Evolutionary conservation across 352 stramenopile species (phyloP).

Genomic region (Phytopythium mirpurense): DNA sequence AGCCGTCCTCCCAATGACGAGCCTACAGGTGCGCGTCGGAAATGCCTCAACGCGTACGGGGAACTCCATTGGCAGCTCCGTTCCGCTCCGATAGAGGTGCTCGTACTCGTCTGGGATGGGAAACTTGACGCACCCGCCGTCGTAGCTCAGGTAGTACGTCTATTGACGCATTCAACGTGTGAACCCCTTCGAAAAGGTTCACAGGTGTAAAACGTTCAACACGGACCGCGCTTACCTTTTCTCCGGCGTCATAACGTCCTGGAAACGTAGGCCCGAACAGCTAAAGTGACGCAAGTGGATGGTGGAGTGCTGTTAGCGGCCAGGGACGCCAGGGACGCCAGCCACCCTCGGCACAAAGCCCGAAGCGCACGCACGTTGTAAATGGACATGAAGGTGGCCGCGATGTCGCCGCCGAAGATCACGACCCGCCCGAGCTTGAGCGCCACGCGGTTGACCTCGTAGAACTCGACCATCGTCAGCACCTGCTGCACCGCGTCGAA

Average conservation of each 20-base stretch:
- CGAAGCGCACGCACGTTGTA: constrained; percentile 58
- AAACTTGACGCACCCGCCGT: constrained; percentile 69
- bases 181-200: not conserved
- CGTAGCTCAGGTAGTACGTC: constrained; percentile 72
- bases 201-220: too few species aligned
- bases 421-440: constrained; percentile 80
- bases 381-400: constrained; percentile 83
- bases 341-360: too few species aligned
- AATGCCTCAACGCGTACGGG: constrained; percentile 34
- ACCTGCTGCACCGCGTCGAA: constrained; percentile 67
- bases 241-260: constrained; percentile 56
- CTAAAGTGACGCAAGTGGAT: constrained; percentile 16
- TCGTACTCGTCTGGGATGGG: constrained; percentile 71
- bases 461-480: constrained; percentile 73
- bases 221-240: constrained; percentile 29
- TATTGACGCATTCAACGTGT: constrained; percentile 10
- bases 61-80: constrained; percentile 75
- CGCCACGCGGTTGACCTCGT: constrained; percentile 68
- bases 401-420: constrained; percentile 75
- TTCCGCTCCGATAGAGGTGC: constrained; percentile 71
- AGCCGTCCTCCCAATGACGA: too few species aligned
- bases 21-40: too few species aligned
- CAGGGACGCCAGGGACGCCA: too few species aligned
- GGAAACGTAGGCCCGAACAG: constrained; percentile 84
- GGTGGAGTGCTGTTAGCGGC: too few species aligned